Evolutionary conservation across 331 rosid genomes (phyloP).

Genomic region (Pyracantha coccinea): DNA sequence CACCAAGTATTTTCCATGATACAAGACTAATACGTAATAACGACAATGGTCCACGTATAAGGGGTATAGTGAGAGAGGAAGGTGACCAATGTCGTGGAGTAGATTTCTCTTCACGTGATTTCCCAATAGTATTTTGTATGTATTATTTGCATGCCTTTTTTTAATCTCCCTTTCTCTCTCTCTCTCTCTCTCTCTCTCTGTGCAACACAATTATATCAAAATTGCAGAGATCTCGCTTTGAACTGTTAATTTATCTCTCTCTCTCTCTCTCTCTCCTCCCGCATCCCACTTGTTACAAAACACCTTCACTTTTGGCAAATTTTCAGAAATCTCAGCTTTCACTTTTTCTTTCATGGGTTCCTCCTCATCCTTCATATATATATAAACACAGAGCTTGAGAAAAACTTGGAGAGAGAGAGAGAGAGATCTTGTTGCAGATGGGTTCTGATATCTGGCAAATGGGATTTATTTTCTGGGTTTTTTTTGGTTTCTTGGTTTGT

Average conservation of each 20-base stretch:
- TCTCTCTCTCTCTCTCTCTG: too few species aligned
- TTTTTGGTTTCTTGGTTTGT: constrained; percentile 12
- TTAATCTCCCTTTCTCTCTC: background rate
- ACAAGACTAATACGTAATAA: background rate
- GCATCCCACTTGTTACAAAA: background rate
- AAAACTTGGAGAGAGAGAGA: background rate
- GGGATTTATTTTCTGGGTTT: constrained; percentile 43
- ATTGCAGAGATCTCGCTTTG: background rate
- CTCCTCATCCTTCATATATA: background rate
- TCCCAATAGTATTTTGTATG: background rate
- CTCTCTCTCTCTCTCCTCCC: background rate
- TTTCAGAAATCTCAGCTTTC: background rate
- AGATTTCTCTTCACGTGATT: background rate
- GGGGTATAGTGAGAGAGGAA: background rate
- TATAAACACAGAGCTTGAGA: background rate
- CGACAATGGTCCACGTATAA: too few species aligned
- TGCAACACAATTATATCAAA: background rate
- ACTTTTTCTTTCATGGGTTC: constrained; percentile 11
- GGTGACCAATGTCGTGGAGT: background rate
- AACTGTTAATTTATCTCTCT: background rate
- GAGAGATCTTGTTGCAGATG: constrained; percentile 44
- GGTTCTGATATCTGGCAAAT: constrained; percentile 36
- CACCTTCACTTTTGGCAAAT: background rate
- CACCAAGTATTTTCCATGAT: background rate
- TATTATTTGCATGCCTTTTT: background rate